Evolutionary conservation across 2,329 filamentous ascomycete species (phyloP).

Genomic region (Scedosporium boydii): DNA sequence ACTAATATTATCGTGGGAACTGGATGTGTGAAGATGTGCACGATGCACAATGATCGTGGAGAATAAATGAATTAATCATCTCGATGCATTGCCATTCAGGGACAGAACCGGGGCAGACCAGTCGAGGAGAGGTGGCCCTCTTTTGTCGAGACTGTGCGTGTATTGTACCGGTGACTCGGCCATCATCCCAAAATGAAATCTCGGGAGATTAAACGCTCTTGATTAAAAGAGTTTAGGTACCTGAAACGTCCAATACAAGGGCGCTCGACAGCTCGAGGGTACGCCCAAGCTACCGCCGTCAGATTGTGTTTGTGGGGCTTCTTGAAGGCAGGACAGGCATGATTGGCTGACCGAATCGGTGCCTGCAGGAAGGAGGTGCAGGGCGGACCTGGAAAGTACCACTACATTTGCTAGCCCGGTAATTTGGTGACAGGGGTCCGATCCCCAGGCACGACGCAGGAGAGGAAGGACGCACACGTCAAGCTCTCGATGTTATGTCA

Average conservation of each 20-base stretch:
- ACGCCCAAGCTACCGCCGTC: background rate
- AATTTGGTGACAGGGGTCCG: background rate
- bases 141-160: background rate
- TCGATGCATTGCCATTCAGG: too few relatives aligned
- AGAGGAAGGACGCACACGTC: background rate
- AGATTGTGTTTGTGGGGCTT: background rate
- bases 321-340: background rate
- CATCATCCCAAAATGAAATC: background rate
- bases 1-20: too few relatives aligned
- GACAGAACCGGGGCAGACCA: too few relatives aligned
- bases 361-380: background rate
- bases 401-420: background rate
- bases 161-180: background rate
- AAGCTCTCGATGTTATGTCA: background rate
- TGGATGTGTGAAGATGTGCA: too few relatives aligned
- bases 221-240: background rate
- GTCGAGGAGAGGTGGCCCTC: too few relatives aligned
- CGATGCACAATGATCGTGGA: too few relatives aligned
- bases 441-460: background rate
- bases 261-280: background rate
- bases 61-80: too few relatives aligned
- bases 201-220: constrained; percentile 1
- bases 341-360: background rate
- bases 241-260: background rate
- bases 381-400: background rate